phyloP scores from a whole-genome alignment of 2,329 filamentous ascomycete genomes.

The Diaporthe citrichinensis region DNA sequence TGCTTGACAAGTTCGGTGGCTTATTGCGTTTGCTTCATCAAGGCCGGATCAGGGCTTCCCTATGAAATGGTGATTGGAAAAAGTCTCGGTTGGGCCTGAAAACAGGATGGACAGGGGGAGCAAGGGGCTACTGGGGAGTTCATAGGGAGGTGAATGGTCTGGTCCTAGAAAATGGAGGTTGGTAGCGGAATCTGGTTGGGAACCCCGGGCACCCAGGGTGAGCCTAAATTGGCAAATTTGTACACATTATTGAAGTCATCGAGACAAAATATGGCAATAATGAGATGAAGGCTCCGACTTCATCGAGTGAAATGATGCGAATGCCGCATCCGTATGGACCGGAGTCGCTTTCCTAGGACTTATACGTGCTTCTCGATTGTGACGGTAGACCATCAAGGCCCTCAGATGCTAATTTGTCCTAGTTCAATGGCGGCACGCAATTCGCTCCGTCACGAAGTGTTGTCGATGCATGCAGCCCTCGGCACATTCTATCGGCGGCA shows the following conservation, averaged over 20 bases:
- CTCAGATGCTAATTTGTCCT: conserved; percentile 10
- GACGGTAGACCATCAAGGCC: conserved; percentile 8
- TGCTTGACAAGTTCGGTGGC: conserved; percentile 27
- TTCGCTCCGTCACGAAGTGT: background rate
- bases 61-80: background rate
- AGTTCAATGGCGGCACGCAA: background rate
- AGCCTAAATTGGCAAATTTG: background rate
- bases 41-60: conserved; percentile 35
- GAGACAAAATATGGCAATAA: background rate
- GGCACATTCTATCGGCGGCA: background rate
- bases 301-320: background rate
- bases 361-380: background rate
- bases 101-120: background rate
- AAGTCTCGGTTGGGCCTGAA: background rate
- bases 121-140: background rate
- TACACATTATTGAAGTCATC: background rate
- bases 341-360: background rate
- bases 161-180: background rate
- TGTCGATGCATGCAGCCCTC: background rate
- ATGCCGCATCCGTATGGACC: background rate
- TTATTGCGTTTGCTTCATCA: conserved; percentile 35
- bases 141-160: background rate
- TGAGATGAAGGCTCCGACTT: background rate
- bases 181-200: background rate
- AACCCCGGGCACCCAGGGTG: no score